phyloP scores from a whole-genome alignment of 495 filamentous ascomycete genomes.

The Daldinia concentrica region DNA sequence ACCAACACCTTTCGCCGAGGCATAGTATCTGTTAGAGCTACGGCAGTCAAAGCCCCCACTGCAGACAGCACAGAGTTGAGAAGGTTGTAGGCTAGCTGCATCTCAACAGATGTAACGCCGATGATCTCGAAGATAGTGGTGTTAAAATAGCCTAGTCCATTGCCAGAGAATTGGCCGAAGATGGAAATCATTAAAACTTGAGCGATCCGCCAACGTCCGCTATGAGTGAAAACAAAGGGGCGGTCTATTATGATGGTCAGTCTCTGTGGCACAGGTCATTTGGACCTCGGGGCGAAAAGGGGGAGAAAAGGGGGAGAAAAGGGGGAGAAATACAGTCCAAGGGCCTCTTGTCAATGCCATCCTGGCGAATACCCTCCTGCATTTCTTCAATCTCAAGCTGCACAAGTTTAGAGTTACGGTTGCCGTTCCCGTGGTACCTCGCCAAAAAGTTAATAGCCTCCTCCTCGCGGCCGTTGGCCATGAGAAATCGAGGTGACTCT shows the following conservation, averaged over 20 bases:
- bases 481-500: constrained; percentile 70
- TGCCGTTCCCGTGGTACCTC: constrained; percentile 68
- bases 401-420: constrained; percentile 62
- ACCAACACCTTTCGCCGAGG: constrained; percentile 57
- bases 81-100: constrained; percentile 57
- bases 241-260: constrained; percentile 47
- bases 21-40: constrained; percentile 55
- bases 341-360: constrained; percentile 64
- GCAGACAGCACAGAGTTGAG: constrained; percentile 57
- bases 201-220: constrained; percentile 58
- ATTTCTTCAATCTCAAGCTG: constrained; percentile 67
- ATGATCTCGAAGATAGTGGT: constrained; percentile 48
- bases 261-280: neutral
- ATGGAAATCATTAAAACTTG: constrained; percentile 62
- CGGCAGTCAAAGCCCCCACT: constrained; percentile 56
- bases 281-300: neutral
- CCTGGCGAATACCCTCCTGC: constrained; percentile 63
- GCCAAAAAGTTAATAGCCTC: constrained; percentile 63
- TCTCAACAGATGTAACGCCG: constrained; percentile 47
- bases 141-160: constrained; percentile 50
- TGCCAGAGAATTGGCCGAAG: constrained; percentile 64
- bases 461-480: constrained; percentile 62
- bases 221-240: constrained; percentile 55
- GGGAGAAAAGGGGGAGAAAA: neutral
- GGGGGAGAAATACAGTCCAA: constrained; percentile 51